Percentiles rank a stretch among this genome's conserved stretches.
phyloP scores from a whole-genome alignment of 441 rosid species.

The Metrosideros polymorpha region DNA sequence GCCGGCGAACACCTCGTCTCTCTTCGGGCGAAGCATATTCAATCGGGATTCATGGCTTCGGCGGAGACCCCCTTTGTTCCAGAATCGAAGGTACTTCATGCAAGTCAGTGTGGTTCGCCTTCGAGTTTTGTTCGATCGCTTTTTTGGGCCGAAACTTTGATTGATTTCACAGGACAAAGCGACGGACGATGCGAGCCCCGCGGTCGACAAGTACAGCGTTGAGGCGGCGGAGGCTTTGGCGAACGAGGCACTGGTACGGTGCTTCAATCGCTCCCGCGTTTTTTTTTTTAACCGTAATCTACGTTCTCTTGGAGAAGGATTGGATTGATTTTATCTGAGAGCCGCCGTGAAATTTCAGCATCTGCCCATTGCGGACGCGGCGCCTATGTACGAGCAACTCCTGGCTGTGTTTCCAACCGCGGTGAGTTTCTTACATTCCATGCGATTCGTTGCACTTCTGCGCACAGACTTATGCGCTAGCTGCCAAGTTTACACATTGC shows the following conservation, averaged over 20 bases:
- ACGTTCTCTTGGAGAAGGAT: background rate
- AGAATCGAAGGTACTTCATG: background rate
- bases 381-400: constrained; percentile 82
- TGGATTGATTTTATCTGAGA: background rate
- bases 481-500: background rate
- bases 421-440: constrained; percentile 36
- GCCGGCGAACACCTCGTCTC: background rate
- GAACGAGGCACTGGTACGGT: constrained; percentile 49
- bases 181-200: background rate
- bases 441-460: background rate
- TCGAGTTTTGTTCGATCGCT: background rate
- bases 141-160: background rate
- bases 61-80: constrained; percentile 2
- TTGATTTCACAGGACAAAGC: background rate
- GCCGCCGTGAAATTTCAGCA: constrained; percentile 25
- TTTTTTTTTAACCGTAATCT: background rate
- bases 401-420: constrained; percentile 71
- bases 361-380: constrained; percentile 69
- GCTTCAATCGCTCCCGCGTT: background rate
- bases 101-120: background rate
- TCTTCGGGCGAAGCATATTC: background rate
- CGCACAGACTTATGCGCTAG: background rate
- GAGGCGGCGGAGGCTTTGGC: constrained; percentile 65
- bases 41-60: constrained; percentile 1
- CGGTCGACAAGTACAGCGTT: constrained; percentile 58